Conservation (phyloP, 2,329 filamentous ascomycete species). For the Cladosporium sp. region DNA sequence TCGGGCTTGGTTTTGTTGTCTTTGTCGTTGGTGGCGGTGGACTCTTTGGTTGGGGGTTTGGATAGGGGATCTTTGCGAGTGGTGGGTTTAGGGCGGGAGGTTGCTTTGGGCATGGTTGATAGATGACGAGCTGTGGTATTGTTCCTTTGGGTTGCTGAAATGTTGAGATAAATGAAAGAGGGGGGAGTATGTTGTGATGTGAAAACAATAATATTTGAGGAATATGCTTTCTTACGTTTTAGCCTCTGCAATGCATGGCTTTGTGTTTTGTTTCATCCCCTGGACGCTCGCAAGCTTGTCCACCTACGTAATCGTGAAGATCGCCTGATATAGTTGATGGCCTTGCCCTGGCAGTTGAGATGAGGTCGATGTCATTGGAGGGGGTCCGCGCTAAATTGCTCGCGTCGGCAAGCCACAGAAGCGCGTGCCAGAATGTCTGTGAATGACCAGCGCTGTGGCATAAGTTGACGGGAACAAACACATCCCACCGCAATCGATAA, state of each 20-base stretch:
- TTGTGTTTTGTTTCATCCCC: too few species aligned
- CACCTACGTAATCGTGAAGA: slow-evolving; percentile 7
- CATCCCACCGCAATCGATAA: too few species aligned
- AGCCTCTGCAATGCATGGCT: too few species aligned
- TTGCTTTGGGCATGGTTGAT: slow-evolving; percentile 6
- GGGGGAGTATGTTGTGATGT: too few species aligned
- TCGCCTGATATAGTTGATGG: not conserved
- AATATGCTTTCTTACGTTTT: not conserved
- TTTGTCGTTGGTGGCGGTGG: not conserved
- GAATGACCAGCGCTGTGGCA: too few species aligned
- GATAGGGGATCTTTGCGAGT: not conserved
- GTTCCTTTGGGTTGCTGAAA: not conserved
- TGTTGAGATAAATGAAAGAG: not conserved
- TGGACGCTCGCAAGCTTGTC: not conserved
- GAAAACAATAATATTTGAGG: too few species aligned
- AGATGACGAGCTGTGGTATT: not conserved
- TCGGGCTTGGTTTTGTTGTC: not conserved
- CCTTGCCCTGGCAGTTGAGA: not conserved
- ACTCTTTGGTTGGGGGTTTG: not conserved
- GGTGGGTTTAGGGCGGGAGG: not conserved
- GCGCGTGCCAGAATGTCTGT: too few species aligned
- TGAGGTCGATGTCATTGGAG: slow-evolving; percentile 6
- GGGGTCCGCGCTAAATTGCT: not conserved
- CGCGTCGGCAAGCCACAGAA: not conserved
- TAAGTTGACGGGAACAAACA: too few species aligned